Evolutionary conservation across 768 basidiomycete genomes (phyloP), one percentile per base, ranked within the genome.

Genomic region (Boletus reticuloceps): DNA sequence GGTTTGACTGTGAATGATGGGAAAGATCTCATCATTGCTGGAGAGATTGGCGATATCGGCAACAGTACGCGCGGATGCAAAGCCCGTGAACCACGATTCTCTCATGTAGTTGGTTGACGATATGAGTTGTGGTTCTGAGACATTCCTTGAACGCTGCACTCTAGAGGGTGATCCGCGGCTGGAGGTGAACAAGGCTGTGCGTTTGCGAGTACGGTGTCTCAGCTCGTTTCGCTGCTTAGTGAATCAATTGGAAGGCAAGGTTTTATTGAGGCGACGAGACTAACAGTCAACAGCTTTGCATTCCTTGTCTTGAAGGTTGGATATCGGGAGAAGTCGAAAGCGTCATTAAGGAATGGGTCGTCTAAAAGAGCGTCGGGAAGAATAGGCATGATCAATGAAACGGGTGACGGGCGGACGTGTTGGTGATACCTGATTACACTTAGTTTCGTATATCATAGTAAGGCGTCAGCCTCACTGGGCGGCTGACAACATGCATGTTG

Each of bases 121-220:
- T 34, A 54, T 22, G 3, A 67, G 58, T 40, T 55, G 64, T 20
- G 66, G 65, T 2, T 66, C 64, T 10, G 67, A 67, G 31, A 56
- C 64, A 14, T 65, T 65, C 27, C 62, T 67, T 4, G 59, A 25
- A 20, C 38, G 50, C 6, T 49, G 41, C 11, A 22, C 38, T 32
- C 13, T 31, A 16, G 36, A 20, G 13, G 54, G 51, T 22, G 39
- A 53, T 37, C 51, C 50, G 2, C 37, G 45, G 11, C 8, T 38
- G 44, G 43, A 34, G 3, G 44, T 11, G 48, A 51, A 56, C 11
- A 58, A 29, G 19, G 41, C 8, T 17, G 40, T 11, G 7, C 38
- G 54, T 36, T 54, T 50, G 36, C 53, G 57, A 39, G 13, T 39
- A 46, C 29, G 46, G 32, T 40, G n/a, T 40, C 47, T 53, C 38